phyloP scores from a whole-genome alignment of 1,284 basidiomycete genomes.

The Austroboletus niveus region DNA sequence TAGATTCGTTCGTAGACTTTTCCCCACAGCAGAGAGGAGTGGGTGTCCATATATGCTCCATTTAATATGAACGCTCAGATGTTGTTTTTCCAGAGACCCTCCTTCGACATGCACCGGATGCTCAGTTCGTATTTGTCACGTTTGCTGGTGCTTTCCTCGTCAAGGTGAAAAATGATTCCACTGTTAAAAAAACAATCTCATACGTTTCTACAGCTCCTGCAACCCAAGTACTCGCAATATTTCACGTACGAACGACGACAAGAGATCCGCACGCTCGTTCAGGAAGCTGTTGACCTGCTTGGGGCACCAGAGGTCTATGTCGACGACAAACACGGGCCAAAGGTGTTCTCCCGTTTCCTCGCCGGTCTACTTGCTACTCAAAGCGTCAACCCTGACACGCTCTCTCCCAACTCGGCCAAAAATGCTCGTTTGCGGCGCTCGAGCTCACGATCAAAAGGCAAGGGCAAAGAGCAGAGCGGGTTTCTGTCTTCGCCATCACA shows the following conservation, averaged over 20 bases:
- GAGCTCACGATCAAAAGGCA: conserved; percentile 14
- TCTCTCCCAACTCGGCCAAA: conserved; percentile 23
- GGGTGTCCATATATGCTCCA: conserved; percentile 20
- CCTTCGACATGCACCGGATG: conserved; percentile 76
- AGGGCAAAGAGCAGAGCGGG: conserved; percentile 9
- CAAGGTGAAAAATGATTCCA: conserved; percentile 46
- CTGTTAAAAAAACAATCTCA: not conserved
- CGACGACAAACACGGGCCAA: conserved; percentile 74
- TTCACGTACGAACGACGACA: conserved; percentile 54
- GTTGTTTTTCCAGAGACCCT: conserved; percentile 43
- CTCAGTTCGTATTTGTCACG: conserved; percentile 80
- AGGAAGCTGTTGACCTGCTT: conserved; percentile 63
- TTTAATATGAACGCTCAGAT: conserved; percentile 3
- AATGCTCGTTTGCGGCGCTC: conserved; percentile 4
- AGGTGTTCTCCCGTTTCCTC: conserved; percentile 73
- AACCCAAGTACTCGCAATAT: conserved; percentile 65
- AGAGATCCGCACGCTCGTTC: conserved; percentile 59
- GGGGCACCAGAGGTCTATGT: conserved; percentile 64
- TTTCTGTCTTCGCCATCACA: conserved; percentile 12
- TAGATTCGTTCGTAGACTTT: conserved; percentile 59
- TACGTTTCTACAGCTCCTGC: conserved; percentile 51
- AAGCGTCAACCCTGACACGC: conserved; percentile 44
- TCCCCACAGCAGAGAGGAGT: conserved; percentile 54
- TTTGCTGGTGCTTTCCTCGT: conserved; percentile 81
- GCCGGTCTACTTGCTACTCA: conserved; percentile 62